Conservation (phyloP, 2,329 filamentous ascomycete species). For the Fusarium verticillioides region DNA sequence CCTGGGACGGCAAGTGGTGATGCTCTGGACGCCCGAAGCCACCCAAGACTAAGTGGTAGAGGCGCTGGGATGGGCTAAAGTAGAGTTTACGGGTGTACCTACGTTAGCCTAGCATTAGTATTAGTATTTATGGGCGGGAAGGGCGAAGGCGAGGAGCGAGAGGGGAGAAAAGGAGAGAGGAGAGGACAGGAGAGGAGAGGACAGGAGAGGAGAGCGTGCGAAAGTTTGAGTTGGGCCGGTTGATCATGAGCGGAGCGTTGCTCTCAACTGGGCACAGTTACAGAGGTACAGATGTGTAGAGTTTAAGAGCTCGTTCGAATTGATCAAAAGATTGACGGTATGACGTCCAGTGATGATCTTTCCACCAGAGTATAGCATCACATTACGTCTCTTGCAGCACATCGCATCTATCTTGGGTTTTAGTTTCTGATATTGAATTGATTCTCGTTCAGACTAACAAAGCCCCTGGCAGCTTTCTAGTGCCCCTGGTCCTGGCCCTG, state of each 20-base stretch:
- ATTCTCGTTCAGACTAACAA: neutral
- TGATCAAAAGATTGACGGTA: conserved; percentile 7
- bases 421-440: conserved; percentile 1
- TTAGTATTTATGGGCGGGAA: conserved; percentile 22
- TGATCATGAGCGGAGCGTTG: conserved; percentile 22
- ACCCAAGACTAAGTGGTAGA: conserved; percentile 19
- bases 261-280: neutral
- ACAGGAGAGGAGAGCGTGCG: neutral
- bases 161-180: neutral
- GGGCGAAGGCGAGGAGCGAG: conserved; percentile 1
- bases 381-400: neutral
- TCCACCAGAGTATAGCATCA: conserved; percentile 2
- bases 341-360: conserved; percentile 22
- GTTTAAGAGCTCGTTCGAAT: conserved; percentile 4
- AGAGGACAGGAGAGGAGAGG: neutral
- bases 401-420: neutral
- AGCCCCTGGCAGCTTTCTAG: neutral
- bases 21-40: conserved; percentile 35
- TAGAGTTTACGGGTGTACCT: conserved; percentile 39
- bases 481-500: neutral
- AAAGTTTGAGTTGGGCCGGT: conserved; percentile 26
- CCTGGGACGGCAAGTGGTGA: conserved; percentile 12
- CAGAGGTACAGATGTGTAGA: neutral
- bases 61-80: conserved; percentile 30
- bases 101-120: conserved; percentile 30